Conservation (phyloP, 768 basidiomycete genomes). For the Termitomyces sp. region DNA sequence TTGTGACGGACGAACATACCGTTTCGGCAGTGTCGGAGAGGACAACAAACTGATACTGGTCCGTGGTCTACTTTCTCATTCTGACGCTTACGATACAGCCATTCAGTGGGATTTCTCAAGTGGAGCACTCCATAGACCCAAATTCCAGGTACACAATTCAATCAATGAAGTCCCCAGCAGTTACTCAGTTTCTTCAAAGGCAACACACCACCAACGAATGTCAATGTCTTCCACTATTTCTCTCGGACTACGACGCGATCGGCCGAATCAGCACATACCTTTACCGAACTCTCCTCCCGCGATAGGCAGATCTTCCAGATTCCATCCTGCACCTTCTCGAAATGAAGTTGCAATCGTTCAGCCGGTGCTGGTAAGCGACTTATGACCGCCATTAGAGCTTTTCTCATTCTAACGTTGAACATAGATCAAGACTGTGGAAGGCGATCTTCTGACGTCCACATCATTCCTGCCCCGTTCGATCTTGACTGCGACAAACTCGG, state of each 20-base stretch:
- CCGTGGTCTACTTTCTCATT: constrained; percentile 16
- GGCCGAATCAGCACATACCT: constrained; percentile 54
- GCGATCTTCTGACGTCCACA: constrained; percentile 72
- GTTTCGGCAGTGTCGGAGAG: constrained; percentile 95
- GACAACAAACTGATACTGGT: constrained; percentile 94
- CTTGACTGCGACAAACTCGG: constrained; percentile 72
- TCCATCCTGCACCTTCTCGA: constrained; percentile 85
- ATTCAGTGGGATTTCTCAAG: constrained; percentile 91
- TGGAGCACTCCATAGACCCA: constrained; percentile 85
- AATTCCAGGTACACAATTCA: constrained; percentile 43
- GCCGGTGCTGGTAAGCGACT: constrained; percentile 69
- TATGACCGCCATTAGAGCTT: not conserved
- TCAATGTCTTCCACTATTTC: constrained; percentile 80
- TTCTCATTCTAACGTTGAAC: not conserved
- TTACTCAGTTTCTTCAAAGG: constrained; percentile 19
- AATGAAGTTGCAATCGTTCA: constrained; percentile 89
- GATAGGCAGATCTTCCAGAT: constrained; percentile 45
- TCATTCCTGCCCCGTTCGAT: constrained; percentile 74
- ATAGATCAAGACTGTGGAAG: constrained; percentile 78
- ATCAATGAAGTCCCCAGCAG: not conserved
- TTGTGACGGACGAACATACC: constrained; percentile 85
- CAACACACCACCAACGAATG: constrained; percentile 64
- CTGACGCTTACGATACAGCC: constrained; percentile 6
- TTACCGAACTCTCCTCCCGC: constrained; percentile 26
- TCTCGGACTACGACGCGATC: constrained; percentile 59